Evolutionary conservation across 225 moss, liverwort and hornwort genomes (phyloP).

Genomic region (Sphagnum tenellum): DNA sequence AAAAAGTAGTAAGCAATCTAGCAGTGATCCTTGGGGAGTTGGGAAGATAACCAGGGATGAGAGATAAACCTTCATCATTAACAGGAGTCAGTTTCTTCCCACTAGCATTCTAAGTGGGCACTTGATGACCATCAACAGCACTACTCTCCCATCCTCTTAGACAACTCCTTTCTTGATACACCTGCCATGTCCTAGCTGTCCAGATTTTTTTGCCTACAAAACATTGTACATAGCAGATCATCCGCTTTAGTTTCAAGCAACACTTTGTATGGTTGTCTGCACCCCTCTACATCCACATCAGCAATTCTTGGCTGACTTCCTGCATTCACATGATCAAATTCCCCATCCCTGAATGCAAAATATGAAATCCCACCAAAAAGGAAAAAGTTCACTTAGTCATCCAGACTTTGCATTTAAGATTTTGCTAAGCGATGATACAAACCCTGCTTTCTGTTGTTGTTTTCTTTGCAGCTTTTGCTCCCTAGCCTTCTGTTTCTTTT

Average conservation of each 20-base stretch:
- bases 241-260: background rate
- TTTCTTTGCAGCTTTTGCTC: slow-evolving; percentile 54
- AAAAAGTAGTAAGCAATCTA: too few species aligned
- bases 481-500: background rate
- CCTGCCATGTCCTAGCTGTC: slow-evolving; percentile 53
- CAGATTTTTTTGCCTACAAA: slow-evolving; percentile 49
- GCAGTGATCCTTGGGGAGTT: too few species aligned
- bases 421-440: slow-evolving; percentile 7
- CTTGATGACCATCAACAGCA: slow-evolving; percentile 55
- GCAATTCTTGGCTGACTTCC: too few species aligned
- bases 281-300: background rate
- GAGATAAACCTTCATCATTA: too few species aligned
- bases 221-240: background rate
- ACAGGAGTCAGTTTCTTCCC: slow-evolving; percentile 44
- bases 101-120: slow-evolving; percentile 61
- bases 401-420: slow-evolving; percentile 17
- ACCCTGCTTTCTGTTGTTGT: slow-evolving; percentile 24
- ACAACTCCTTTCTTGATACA: slow-evolving; percentile 38
- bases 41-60: too few species aligned
- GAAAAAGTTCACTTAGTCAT: background rate
- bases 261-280: background rate
- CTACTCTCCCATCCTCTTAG: slow-evolving; percentile 45
- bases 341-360: background rate
- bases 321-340: too few species aligned
- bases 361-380: background rate